Evolutionary conservation across 2,329 filamentous ascomycete species (phyloP), one percentile per base, ranked within the genome.

Genomic region (Neoscytalidium dimidiatum): DNA sequence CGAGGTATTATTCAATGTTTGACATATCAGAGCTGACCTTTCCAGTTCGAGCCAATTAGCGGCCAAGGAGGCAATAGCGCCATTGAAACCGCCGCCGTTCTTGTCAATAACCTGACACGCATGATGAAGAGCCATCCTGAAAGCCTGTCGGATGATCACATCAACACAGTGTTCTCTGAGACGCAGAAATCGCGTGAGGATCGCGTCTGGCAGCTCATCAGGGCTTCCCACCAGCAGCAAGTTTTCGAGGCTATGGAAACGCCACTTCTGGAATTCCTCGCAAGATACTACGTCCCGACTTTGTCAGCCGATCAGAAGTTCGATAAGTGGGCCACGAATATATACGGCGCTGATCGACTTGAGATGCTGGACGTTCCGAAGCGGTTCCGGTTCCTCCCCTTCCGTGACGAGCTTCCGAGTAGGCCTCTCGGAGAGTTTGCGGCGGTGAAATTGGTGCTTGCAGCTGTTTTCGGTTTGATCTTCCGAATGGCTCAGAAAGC

Each of bases 31-130:
- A 4, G 13, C 62, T 60, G 41, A 64, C 14, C 8, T 13, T 4
- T 13, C 3, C 17, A 57, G 44, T 49, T 72, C 68, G 68, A 46
- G 63, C 70, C 49, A 66, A 70, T 41, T 49, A 69, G 7, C 67
- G 70, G 23, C 58, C 69, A 31, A 67, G 70, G 33, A n/a, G 69
- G 69, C 23, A 72, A 71, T 52, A 70, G 67, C 23, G 69, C 63
- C 26, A 67, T 72, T 21, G 69, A 71, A 60, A 66, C 68, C 23
- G 69, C 68, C 67, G 67, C 65, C n/a, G 64, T 57, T 11, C 67
- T 72, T 4, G 51, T 63, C 69, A 66, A 63, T 19, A 31, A 44
- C 19, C 35, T 63, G 21, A 41, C 23, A 14, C 21, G 33, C 33
- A 41, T 49, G 58, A 49, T 62, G 19, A 38, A 51, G 44, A 62